phyloP scores from a whole-genome alignment of 352 stramenopile species.

The Pythium rhizo-oryzae region DNA sequence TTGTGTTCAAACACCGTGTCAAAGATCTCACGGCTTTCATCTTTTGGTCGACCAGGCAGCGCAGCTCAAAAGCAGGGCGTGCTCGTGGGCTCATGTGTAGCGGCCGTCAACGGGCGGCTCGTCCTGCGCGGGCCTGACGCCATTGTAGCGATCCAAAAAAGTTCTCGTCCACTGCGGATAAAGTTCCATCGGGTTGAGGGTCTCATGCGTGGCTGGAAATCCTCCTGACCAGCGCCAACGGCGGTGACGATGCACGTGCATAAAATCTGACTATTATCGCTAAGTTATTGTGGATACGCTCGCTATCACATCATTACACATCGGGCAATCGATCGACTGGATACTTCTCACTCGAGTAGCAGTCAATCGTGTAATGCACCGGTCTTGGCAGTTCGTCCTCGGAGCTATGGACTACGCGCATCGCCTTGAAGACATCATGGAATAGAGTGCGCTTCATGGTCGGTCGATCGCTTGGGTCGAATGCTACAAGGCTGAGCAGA shows the following conservation, averaged over 20 bases:
- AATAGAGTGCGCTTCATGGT: constrained; percentile 71
- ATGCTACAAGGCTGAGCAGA: constrained; percentile 57
- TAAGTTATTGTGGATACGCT: constrained; percentile 7
- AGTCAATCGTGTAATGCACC: constrained; percentile 64
- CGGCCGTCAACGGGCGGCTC: constrained; percentile 64
- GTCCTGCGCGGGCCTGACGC: constrained; percentile 52
- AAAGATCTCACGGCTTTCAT: not conserved
- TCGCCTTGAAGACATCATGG: constrained; percentile 55
- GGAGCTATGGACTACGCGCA: constrained; percentile 27
- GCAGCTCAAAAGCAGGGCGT: constrained; percentile 57
- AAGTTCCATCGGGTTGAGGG: constrained; percentile 77
- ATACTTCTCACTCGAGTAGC: constrained; percentile 38
- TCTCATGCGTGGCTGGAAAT: constrained; percentile 69
- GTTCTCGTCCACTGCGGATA: constrained; percentile 57
- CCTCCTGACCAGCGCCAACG: not conserved
- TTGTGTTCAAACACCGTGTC: not conserved
- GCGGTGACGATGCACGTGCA: not conserved
- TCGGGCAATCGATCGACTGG: constrained; percentile 35
- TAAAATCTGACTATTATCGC: constrained; percentile 5
- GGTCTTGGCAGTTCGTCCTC: constrained; percentile 2
- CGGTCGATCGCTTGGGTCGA: constrained; percentile 59
- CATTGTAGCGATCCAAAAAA: constrained; percentile 55
- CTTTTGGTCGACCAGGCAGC: constrained; percentile 33
- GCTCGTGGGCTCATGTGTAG: constrained; percentile 66
- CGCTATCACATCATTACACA: constrained; percentile 30